phyloP scores from a whole-genome alignment of 2,329 filamentous ascomycete genomes.

The Aotearoamyces nothofagi region DNA sequence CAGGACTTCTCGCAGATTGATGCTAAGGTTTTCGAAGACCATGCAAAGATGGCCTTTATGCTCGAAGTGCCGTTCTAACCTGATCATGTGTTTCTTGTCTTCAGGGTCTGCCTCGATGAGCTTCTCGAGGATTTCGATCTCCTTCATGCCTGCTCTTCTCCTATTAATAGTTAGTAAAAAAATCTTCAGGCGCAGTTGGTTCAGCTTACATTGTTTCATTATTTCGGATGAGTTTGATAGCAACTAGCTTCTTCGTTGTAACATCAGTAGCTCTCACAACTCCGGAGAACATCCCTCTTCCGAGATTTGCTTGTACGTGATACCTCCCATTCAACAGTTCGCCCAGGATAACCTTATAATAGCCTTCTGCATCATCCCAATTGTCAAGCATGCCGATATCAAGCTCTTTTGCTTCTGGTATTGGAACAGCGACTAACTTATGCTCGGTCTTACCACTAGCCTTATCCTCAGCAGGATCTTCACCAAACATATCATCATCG shows the following conservation, averaged over 20 bases:
- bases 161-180: constrained; percentile 19
- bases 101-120: constrained; percentile 75
- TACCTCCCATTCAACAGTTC: constrained; percentile 84
- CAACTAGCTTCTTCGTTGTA: constrained; percentile 61
- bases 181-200: neutral
- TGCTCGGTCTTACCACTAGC: constrained; percentile 26
- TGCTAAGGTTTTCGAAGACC: constrained; percentile 87
- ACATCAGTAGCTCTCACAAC: constrained; percentile 82
- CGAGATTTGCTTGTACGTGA: constrained; percentile 73
- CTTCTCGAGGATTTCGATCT: constrained; percentile 84
- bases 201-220: constrained; percentile 64
- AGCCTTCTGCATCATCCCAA: constrained; percentile 86
- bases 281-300: constrained; percentile 91
- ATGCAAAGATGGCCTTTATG: constrained; percentile 93
- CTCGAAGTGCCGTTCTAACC: constrained; percentile 75
- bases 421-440: constrained; percentile 27
- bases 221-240: constrained; percentile 95
- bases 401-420: constrained; percentile 35
- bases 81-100: constrained; percentile 82
- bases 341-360: constrained; percentile 88
- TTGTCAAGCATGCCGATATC: constrained; percentile 75
- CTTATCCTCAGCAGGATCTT: constrained; percentile 28
- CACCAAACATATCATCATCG: constrained; percentile 48
- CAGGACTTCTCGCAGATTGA: constrained; percentile 85
- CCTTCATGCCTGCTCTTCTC: constrained; percentile 80